Evolutionary conservation across 2,329 filamentous ascomycete genomes (phyloP).

Genomic region (Fusarium pseudograminearum): DNA sequence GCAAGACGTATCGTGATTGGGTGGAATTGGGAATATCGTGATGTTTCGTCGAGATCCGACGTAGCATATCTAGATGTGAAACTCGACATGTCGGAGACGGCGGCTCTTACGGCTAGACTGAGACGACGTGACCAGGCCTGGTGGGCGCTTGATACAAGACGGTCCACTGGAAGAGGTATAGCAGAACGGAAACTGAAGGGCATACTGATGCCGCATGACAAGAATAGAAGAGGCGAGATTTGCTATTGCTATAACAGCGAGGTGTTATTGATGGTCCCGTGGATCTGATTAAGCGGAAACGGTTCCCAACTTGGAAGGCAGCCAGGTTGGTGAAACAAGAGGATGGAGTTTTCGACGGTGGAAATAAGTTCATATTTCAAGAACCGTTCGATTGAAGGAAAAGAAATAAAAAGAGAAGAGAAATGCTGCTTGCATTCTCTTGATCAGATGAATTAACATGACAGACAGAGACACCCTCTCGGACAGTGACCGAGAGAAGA

Average conservation of each 20-base stretch:
- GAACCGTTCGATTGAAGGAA: neutral
- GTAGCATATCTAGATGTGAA: constrained; percentile 59
- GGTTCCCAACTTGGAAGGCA: constrained; percentile 19
- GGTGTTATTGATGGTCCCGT: constrained; percentile 15
- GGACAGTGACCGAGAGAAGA: constrained; percentile 47
- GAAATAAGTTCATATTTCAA: neutral
- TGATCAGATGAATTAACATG: constrained; percentile 39
- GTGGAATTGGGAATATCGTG: constrained; percentile 18
- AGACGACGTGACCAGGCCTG: constrained; percentile 33
- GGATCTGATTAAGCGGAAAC: constrained; percentile 29
- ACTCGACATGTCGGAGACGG: constrained; percentile 58
- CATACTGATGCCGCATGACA: constrained; percentile 19
- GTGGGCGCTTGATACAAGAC: constrained; percentile 26
- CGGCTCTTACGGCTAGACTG: constrained; percentile 43
- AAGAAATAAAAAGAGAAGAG: constrained; percentile 39
- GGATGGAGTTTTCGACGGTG: constrained; percentile 1
- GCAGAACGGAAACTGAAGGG: constrained; percentile 12
- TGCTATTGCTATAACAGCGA: constrained; percentile 15
- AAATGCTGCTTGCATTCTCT: constrained; percentile 22
- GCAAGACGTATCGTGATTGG: constrained; percentile 42
- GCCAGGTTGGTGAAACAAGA: constrained; percentile 33
- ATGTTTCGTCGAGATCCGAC: constrained; percentile 34
- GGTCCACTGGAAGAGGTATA: constrained; percentile 23
- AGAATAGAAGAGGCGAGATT: constrained; percentile 12
- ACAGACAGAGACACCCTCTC: constrained; percentile 23